Evolutionary conservation across 1,139 yeast species (phyloP).

Genomic region (Wickerhamiella pararugosa): DNA sequence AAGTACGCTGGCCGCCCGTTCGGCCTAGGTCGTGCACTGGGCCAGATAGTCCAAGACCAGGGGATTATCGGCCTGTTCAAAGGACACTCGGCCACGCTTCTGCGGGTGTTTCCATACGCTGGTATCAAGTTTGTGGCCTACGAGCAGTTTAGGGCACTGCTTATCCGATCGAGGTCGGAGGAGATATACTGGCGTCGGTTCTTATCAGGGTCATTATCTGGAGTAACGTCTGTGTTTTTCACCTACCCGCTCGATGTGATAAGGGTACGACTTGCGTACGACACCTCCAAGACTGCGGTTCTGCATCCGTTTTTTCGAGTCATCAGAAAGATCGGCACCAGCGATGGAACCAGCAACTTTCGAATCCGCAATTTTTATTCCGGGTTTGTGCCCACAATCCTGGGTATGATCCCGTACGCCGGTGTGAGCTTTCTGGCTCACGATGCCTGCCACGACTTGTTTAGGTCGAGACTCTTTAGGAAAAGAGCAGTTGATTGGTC

Average conservation of each 20-base stretch:
- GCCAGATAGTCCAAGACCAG: conserved; percentile 47
- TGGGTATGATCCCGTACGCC: conserved; percentile 96
- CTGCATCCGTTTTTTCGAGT: conserved; percentile 45
- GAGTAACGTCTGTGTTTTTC: conserved; percentile 70
- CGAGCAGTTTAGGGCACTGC: conserved; percentile 69
- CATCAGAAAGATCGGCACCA: conserved; percentile 39
- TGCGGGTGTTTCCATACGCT: conserved; percentile 91
- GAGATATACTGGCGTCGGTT: conserved; percentile 76
- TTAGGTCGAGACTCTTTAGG: conserved; percentile 42
- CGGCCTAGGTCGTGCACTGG: conserved; percentile 64
- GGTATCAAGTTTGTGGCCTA: conserved; percentile 96
- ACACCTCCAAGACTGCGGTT: conserved; percentile 34
- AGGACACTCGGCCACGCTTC: conserved; percentile 86
- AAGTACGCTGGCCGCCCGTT: conserved; percentile 66
- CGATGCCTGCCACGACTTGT: conserved; percentile 74
- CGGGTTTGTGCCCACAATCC: conserved; percentile 85
- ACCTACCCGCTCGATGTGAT: conserved; percentile 88
- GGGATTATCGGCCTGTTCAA: conserved; percentile 80
- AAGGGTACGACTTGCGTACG: conserved; percentile 84
- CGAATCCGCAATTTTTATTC: conserved; percentile 57
- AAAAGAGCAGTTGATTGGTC: conserved; percentile 37
- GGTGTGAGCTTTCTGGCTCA: conserved; percentile 95
- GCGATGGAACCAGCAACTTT: conserved; percentile 21
- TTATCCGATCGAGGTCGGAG: conserved; percentile 58
- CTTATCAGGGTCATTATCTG: conserved; percentile 76